Base-by-base conservation (phyloP, 129 eudicot genomes). In the Solidago caesia region DNA sequence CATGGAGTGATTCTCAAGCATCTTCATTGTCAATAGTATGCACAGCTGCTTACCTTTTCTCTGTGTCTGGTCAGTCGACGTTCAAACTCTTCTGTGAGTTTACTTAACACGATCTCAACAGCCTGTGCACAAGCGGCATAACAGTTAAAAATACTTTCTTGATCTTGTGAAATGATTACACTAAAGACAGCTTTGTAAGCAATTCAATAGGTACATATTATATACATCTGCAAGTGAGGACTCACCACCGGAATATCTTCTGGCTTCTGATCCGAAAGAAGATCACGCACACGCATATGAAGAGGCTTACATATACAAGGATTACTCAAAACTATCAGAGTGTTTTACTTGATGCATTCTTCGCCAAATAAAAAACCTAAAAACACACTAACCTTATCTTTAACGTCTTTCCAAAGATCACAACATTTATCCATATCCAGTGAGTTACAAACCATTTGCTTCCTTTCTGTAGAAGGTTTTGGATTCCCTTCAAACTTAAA, bases 181-280 rank as follows among this genome's bases (percentile, higher is more conserved):
- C 26, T 16, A 46, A 21, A 46, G 15, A 45, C 2, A 69, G 39
- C 25, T 15, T 13, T 27, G 26, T 1, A 46, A 12, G 7, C 4
- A 5, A 46, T 68, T 64, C 12, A 65, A 14, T 39, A 76, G 49
- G n/a, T 43, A 39, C 52, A 29, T 67, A 47, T 29, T 49, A 48
- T 15, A 57, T 27, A 57, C 8, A 57, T 76, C 49, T 44, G 1
- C 59, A 5, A 67, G 27, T 21, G 26, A 78, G 33, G 49, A 81
- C 97, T 82, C 82, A 93, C 98, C 67, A 68, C 7, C 45, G 96
- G 96, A 75, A 93, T 79, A 45, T 93, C 96, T 73, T 86, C 92
- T 77, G 58, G 87, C 82, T 83, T 90, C 75, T 86, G 87, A 74
- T 85, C 92, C 41, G 58, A 59, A 61, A 94, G 87, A 82, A 94